Percentiles rank a stretch among this genome's conserved stretches.
These are phyloP conservation scores for Kodamaea anthophila DNA, from an alignment of 1,139 yeast genomes.

Conservation along the genomic window DNA sequence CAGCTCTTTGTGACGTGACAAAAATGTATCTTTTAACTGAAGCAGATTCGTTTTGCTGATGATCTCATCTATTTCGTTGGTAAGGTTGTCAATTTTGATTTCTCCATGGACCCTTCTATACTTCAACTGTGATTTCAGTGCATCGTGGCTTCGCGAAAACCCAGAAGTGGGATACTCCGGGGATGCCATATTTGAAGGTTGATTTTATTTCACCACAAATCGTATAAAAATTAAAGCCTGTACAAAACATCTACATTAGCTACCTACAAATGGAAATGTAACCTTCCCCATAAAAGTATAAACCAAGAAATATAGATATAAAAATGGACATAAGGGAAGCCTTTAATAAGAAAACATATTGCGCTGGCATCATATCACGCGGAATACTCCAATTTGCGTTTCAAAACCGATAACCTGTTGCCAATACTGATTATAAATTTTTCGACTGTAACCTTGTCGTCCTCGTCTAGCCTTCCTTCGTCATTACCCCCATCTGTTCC, in stretches of 20 bases:
- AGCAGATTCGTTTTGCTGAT: slow-evolving; percentile 12
- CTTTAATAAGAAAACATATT: no score
- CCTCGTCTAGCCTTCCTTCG: slow-evolving; percentile 48
- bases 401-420: slow-evolving; percentile 55
- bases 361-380: no score
- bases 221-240: no score
- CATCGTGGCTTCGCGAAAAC: not conserved
- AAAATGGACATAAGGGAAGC: no score
- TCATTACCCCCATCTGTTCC: slow-evolving; percentile 14
- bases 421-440: slow-evolving; percentile 73
- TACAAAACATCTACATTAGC: no score
- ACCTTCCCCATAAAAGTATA: slow-evolving; percentile 2
- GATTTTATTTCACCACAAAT: not conserved
- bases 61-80: slow-evolving; percentile 11
- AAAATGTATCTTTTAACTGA: slow-evolving; percentile 4
- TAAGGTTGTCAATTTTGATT: slow-evolving; percentile 1
- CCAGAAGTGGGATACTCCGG: slow-evolving; percentile 1
- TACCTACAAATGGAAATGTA: no score
- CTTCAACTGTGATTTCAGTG: not conserved
- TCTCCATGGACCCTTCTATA: slow-evolving; percentile 1
- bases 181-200: not conserved
- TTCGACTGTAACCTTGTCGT: slow-evolving; percentile 69
- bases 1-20: slow-evolving; percentile 6
- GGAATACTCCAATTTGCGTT: slow-evolving; percentile 31
- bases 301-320: not conserved